Evolutionary conservation across 495 filamentous ascomycete species (phyloP), one percentile per base, ranked within the genome.

Genomic region (Xylaria bambusicola): DNA sequence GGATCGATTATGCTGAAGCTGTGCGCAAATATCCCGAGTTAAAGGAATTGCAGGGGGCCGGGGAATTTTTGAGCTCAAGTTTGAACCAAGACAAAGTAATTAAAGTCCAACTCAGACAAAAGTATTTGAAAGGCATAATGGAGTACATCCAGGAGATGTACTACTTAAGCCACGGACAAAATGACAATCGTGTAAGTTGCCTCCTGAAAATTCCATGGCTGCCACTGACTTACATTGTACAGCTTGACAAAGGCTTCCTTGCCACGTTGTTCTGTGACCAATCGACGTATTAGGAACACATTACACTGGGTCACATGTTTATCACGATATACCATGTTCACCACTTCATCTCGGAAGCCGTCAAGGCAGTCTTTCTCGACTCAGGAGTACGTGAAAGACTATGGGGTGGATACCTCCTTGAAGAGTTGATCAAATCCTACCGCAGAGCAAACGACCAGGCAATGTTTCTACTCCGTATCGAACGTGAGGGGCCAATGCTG

Each of bases 241-340:
- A 74, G 70, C 59, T 82, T 62, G 72, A 77, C 27, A 40, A 62
- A 3, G 52, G 68, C 0, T 46, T 87, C 0, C 62, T 84, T 6
- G 64, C 72, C 0, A 77, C 61, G 8, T 67, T 80, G 2, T 82
- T 85, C 67, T 78, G 76, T 29, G 75, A 83, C 35, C 83, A 88
- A 61, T 81, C 82, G 0, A 62, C 45, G 4, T 85, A 84, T 27
- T 88, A 82, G 84, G 61, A 72, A 0, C 31, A 24, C 1, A 67
- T 88, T 6, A 76, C 80, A 0, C 31, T 72, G 7, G 70, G 68
- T 0, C 81, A 85, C 54, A 70, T 84, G n/a, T 75, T 71, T 40
- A 63, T 74, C 29, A 65, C 80, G 4, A 77, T 85, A 20, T 42
- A 56, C 13, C 46, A 69, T 1, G 73, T 85, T 0, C 79, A 86